Conservation (phyloP, 1,284 basidiomycete species). For the Pascua guehoae region DNA sequence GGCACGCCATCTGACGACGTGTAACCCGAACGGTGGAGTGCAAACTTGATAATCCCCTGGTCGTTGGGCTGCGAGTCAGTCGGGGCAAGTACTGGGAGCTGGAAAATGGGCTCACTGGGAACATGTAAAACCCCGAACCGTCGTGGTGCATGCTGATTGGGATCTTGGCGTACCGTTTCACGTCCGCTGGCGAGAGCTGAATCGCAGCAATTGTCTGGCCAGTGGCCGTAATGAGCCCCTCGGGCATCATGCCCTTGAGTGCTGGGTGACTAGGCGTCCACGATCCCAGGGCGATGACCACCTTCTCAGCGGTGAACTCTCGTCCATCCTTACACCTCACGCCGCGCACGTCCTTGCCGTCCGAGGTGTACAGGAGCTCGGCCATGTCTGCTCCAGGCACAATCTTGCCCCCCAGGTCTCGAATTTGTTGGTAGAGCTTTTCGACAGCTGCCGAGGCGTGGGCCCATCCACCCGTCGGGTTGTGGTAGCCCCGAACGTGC, state of each 20-base stretch:
- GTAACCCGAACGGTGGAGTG: slow-evolving; percentile 65
- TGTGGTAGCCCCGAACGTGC: slow-evolving; percentile 55
- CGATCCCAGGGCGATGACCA: slow-evolving; percentile 25
- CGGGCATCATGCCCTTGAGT: slow-evolving; percentile 1
- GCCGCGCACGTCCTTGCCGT: slow-evolving; percentile 12
- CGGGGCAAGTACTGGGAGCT: no score
- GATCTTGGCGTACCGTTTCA: slow-evolving; percentile 56
- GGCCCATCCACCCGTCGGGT: slow-evolving; percentile 75
- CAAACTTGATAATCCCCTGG: slow-evolving; percentile 68
- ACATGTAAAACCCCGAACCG: slow-evolving; percentile 64
- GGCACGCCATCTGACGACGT: slow-evolving; percentile 48
- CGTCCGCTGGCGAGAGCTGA: slow-evolving; percentile 66
- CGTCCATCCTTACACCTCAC: slow-evolving; percentile 19
- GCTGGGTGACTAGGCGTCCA: slow-evolving; percentile 26
- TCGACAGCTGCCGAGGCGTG: slow-evolving; percentile 64
- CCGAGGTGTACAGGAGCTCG: not conserved
- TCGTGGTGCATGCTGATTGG: slow-evolving; percentile 69
- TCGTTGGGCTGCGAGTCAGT: slow-evolving; percentile 46
- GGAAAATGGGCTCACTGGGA: slow-evolving; percentile 58
- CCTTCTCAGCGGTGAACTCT: slow-evolving; percentile 23
- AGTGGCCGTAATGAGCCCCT: slow-evolving; percentile 20
- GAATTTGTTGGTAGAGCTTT: slow-evolving; percentile 58
- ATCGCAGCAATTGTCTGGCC: slow-evolving; percentile 69
- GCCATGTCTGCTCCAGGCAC: slow-evolving; percentile 57
- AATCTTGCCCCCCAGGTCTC: slow-evolving; percentile 58